Evolutionary conservation across 345 rosid genomes (phyloP).

Genomic region (Alliaria petiolata): DNA sequence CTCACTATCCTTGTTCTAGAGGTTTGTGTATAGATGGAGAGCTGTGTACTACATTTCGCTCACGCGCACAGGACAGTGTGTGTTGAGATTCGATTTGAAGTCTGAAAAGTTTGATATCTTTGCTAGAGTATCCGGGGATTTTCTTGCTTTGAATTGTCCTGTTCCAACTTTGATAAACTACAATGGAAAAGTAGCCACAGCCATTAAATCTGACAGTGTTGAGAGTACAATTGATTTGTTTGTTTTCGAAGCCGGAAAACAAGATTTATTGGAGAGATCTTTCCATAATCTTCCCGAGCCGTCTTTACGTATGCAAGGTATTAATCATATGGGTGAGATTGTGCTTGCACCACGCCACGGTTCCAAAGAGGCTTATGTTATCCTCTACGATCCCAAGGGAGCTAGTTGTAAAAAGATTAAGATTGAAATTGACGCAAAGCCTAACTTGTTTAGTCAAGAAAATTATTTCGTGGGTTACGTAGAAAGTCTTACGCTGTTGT

Average conservation of each 20-base stretch:
- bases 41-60: background rate
- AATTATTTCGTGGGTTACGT: too few species aligned
- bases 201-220: background rate
- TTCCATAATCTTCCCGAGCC: too few species aligned
- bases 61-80: background rate
- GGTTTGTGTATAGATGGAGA: background rate
- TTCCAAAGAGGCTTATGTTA: too few species aligned
- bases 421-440: too few species aligned
- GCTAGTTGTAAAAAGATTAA: too few species aligned
- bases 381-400: too few species aligned
- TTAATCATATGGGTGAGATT: too few species aligned
- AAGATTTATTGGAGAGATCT: background rate
- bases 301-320: too few species aligned
- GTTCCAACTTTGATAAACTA: background rate
- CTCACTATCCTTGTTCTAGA: background rate
- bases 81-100: background rate
- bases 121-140: background rate
- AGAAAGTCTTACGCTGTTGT: too few species aligned
- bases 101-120: background rate
- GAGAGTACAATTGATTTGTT: background rate
- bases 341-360: background rate
- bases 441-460: too few species aligned
- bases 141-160: background rate
- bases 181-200: background rate
- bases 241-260: background rate